Evolutionary conservation across 495 filamentous ascomycete genomes (phyloP), one percentile per base, ranked within the genome.

Genomic region (Neohortaea acidophila): DNA sequence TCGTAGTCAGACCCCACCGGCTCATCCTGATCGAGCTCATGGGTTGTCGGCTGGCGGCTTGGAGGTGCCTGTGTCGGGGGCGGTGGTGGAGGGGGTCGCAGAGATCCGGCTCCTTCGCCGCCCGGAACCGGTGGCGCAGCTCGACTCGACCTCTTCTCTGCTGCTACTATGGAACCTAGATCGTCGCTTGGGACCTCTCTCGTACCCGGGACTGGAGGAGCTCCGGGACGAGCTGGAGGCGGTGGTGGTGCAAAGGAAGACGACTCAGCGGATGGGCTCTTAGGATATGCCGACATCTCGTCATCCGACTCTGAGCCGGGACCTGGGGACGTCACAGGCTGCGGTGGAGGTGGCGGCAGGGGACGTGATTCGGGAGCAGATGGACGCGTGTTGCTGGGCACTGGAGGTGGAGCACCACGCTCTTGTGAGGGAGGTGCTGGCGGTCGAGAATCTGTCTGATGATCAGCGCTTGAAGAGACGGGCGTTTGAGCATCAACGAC

Each of bases 1-100:
- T 97, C 89, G 54, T 96, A 96, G 57, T 94, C 89, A 2, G 82
- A 92, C 29, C 86, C 81, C 43, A 74, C 82, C 13, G 69, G 79
- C 27, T 82, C 79, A 21, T 74, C 69, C 26, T 66, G 60, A 18
- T 58, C 57, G 38, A 60, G 55, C 7, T 58, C 57, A n/a, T n/a
- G n/a, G 38, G 60, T 56, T 4, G 59, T 58, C 45, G 51, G 55
- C 32, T 69, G 66, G 27, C 80, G 71, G 44, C 68, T 71, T 11
- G 71, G 56, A 9, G 66, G 58, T 36, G 50, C 51, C 8, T 60
- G 61, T 17, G 54, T 62, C 5, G 81, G 78, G 30, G 79, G 81
- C 1, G 81, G 84, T 24, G 86, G 89, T 1, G 85, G 89, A 2
- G 86, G 85, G 14, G 82, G 81, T 3, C 81, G 72, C 22, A 64